Evolutionary conservation across 768 basidiomycete genomes (phyloP), one percentile per base, ranked within the genome.

Genomic region (Coprinopsis marcescibilis): DNA sequence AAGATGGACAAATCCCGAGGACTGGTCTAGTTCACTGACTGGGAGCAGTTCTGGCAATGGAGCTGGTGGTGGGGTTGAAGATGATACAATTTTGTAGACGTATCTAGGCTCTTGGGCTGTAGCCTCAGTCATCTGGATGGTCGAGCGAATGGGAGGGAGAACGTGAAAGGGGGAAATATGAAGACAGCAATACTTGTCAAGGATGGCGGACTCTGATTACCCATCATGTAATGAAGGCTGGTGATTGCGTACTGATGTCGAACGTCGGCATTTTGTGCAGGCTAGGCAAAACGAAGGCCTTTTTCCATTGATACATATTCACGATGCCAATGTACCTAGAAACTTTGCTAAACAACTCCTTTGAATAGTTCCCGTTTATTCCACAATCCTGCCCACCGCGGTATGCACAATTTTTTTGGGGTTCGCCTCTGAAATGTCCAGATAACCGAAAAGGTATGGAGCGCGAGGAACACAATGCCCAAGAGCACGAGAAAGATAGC

Each of bases 71-170:
- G 73, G 62, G 7, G 68, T 52, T 7, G 70, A 63, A 30, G 65
- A 55, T 11, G 71, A 65, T 25, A 82, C 60, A 49, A 85, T 72
- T 54, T 83, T 85, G 68, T 83, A 85, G 50, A 84, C 43, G 60
- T 80, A 81, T 2, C 65, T 71, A 3, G 78, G 81, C 53, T 62
- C 57, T 36, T 37, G 43, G 17, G 26, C 36, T 37, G 24, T 14
- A 23, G 26, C 40, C 15, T 12, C 5, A 12, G 23, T 15, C 11
- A 43, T 25, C 10, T 44, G 21, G 21, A 13, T 43, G n/a, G 15
- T 15, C 11, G 30, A 13, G 3, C 30, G 43, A 19, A 15, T 17
- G 11, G 30, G n/a, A 34, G n/a, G n/a, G n/a, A n/a, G n/a, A n/a
- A n/a, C n/a, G n/a, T n/a, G n/a, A n/a, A n/a, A n/a, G n/a, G n/a